Evolutionary conservation across 768 basidiomycete genomes (phyloP), one percentile per base, ranked within the genome.

Genomic region (Podaxis mareebaensis): DNA sequence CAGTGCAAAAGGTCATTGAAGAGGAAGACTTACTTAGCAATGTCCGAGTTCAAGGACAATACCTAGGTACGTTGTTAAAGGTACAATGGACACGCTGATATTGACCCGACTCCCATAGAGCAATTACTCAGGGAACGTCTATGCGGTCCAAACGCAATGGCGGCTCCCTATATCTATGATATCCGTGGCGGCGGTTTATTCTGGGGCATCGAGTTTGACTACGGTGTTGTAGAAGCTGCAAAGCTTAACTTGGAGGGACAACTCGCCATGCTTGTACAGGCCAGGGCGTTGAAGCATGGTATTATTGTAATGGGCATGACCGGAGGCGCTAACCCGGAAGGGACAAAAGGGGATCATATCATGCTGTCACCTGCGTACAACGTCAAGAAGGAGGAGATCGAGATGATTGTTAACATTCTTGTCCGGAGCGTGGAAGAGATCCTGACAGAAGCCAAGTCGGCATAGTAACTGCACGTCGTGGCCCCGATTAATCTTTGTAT

Each of bases 171-270:
- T 71, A 82, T 84, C 3, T 92, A 89, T 69, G 92, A 94, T 71
- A 85, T 94, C 64, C 88, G 95, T 30, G 94, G 95, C 10, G 85
- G 86, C 20, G 95, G 94, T 38, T 83, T 87, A 30, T 93, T 95
- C 77, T 94, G 90, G 90, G 89, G 80, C 24, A 76, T 95, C 59
- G 93, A 95, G 71, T 94, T 93, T 65, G 91, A 93, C 67, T 86
- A 91, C 65, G 79, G 79, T 4, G 72, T 71, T 15, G 70, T 74
- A 12, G 77, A 80, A 60, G 80, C 77, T 10, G 63, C 73, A 40
- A 72, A 73, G n/a, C 56, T 85, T 17, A 77, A 86, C 63, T 81
- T 90, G 63, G 79, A 80, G 66, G 82, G 80, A 2, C 72, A 73
- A 39, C 91, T 94, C 68, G 91, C 86, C 17, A 84, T 87, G 74